Evolutionary conservation across 225 moss, liverwort and hornwort species (phyloP).

Genomic region (Polytrichum formosum): DNA sequence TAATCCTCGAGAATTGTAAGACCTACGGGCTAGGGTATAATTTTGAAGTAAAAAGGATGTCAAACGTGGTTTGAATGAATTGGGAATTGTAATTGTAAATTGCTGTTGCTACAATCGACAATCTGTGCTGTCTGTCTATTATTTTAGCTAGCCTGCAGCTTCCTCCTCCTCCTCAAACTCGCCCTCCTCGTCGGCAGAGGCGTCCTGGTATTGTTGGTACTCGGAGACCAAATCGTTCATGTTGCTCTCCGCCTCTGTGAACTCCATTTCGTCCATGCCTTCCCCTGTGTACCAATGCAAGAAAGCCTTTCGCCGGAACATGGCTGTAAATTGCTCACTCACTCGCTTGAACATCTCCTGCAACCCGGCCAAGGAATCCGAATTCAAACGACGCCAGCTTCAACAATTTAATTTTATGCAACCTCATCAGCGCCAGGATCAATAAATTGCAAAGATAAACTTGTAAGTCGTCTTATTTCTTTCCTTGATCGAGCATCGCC

Average conservation of each 20-base stretch:
- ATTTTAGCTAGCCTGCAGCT: neutral
- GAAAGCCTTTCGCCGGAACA: constrained; percentile 56
- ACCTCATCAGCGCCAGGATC: too few species aligned
- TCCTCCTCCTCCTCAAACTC: constrained; percentile 52
- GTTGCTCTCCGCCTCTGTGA: constrained; percentile 57
- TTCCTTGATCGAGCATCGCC: too few species aligned
- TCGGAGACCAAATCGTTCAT: constrained; percentile 61
- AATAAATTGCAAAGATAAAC: too few species aligned
- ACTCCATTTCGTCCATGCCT: constrained; percentile 63
- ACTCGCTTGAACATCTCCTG: constrained; percentile 61
- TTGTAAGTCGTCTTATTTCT: too few species aligned
- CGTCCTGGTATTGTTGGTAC: constrained; percentile 59
- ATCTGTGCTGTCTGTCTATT: neutral
- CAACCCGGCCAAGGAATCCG: neutral
- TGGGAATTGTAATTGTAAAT: too few species aligned
- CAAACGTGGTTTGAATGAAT: too few species aligned
- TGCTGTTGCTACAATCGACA: too few species aligned
- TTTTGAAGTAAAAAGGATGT: too few species aligned
- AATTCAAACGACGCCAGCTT: too few species aligned
- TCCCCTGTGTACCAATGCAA: constrained; percentile 62
- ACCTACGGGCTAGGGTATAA: too few species aligned
- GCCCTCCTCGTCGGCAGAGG: constrained; percentile 53
- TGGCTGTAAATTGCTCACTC: constrained; percentile 58
- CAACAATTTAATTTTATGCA: too few species aligned
- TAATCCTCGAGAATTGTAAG: too few species aligned